A percentile compares a stretch with the other conserved stretches of the same genome.
Evolutionary conservation across 176 grass and related monocot species (phyloP).

Genomic region (Pharus latifolius): DNA sequence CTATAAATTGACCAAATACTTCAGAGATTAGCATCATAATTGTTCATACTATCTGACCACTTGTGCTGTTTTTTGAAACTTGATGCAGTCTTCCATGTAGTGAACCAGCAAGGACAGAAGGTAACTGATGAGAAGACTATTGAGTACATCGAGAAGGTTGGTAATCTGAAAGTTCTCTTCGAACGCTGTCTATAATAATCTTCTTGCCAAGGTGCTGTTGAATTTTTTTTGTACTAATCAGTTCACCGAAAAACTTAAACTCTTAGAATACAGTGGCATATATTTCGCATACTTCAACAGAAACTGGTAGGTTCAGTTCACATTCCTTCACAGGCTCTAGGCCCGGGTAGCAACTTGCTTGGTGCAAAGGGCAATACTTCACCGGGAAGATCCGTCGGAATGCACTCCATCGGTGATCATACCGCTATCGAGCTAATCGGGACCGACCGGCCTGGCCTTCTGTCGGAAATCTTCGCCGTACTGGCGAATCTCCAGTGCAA

Average conservation of each 20-base stretch:
- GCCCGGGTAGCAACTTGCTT: constrained; percentile 62
- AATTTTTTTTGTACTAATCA: no score
- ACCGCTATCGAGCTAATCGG: constrained; percentile 84
- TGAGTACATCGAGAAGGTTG: constrained; percentile 78
- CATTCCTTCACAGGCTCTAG: constrained; percentile 53
- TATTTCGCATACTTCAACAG: no score
- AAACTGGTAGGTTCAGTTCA: no score
- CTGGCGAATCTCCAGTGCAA: constrained; percentile 70
- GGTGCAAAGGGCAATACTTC: constrained; percentile 27
- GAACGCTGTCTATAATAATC: no score
- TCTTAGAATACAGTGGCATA: no score
- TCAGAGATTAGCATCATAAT: no score
- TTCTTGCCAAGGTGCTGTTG: no score
- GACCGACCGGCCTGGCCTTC: constrained; percentile 71
- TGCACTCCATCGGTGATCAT: constrained; percentile 77
- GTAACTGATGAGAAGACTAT: constrained; percentile 76
- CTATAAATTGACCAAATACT: no score
- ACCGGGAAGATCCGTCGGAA: constrained; percentile 53
- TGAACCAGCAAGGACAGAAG: constrained; percentile 68
- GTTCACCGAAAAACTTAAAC: no score
- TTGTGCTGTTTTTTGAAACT: not conserved
- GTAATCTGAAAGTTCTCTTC: no score
- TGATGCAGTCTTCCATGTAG: constrained; percentile 90
- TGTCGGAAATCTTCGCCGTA: constrained; percentile 86
- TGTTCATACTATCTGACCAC: not conserved